Evolutionary conservation across 2,329 filamentous ascomycete genomes (phyloP).

Genomic region (Hirsutella minnesotensis): DNA sequence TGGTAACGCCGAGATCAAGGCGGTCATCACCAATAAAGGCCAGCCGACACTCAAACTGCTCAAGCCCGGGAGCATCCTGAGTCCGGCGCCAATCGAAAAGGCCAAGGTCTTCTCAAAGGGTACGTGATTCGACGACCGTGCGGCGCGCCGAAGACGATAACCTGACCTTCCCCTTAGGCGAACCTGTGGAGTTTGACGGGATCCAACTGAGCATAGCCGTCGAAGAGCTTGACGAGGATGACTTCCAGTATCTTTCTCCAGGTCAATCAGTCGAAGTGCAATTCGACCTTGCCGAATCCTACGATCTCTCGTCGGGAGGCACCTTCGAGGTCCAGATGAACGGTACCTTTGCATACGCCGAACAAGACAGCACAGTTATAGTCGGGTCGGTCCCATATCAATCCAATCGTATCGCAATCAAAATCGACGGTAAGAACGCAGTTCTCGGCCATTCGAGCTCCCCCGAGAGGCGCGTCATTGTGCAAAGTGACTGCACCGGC

Average conservation of each 20-base stretch:
- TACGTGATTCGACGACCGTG: no score
- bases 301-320: slow-evolving; percentile 39
- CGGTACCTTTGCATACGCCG: slow-evolving; percentile 45
- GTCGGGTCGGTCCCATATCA: slow-evolving; percentile 42
- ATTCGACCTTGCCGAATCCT: slow-evolving; percentile 43
- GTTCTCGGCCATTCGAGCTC: slow-evolving; percentile 35
- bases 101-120: slow-evolving; percentile 34
- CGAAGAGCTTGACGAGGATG: slow-evolving; percentile 28
- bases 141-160: no score
- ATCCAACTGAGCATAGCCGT: slow-evolving; percentile 38
- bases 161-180: slow-evolving; percentile 12
- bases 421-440: slow-evolving; percentile 44
- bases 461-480: slow-evolving; percentile 35
- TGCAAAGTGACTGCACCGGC: slow-evolving; percentile 43
- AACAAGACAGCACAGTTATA: slow-evolving; percentile 37
- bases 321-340: slow-evolving; percentile 42
- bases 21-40: slow-evolving; percentile 40
- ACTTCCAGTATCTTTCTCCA: slow-evolving; percentile 36
- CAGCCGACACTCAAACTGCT: slow-evolving; percentile 35
- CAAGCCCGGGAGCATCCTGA: slow-evolving; percentile 41
- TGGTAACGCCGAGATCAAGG: slow-evolving; percentile 41
- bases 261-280: slow-evolving; percentile 38
- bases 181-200: slow-evolving; percentile 37
- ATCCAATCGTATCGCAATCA: slow-evolving; percentile 45
- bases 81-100: slow-evolving; percentile 40